Percentiles rank a stretch among this genome's conserved stretches.
Conservation (phyloP, 1,284 basidiomycete species). For the Irpex lacteus region DNA sequence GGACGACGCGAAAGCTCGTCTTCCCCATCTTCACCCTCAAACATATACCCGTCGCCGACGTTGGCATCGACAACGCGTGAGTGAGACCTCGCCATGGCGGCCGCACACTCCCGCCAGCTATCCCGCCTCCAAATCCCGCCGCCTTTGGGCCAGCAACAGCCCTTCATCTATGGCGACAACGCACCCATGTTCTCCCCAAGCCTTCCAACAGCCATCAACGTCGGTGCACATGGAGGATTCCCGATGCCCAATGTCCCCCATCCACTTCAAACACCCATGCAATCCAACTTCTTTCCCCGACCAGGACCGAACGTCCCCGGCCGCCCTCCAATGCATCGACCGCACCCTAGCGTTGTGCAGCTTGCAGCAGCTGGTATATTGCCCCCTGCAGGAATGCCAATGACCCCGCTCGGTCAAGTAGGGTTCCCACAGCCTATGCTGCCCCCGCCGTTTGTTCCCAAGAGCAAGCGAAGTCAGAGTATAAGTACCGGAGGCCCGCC, state of each 20-base stretch:
- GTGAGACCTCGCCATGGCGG: constrained; percentile 18
- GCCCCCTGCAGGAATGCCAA: constrained; percentile 51
- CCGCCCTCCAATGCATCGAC: constrained; percentile 43
- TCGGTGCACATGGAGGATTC: constrained; percentile 55
- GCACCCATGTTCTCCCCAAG: constrained; percentile 60
- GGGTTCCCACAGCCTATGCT: constrained; percentile 55
- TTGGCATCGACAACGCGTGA: constrained; percentile 8
- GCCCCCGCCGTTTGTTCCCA: constrained; percentile 50
- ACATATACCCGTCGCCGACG: constrained; percentile 10
- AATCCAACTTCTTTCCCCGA: constrained; percentile 51
- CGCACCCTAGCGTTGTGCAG: constrained; percentile 62
- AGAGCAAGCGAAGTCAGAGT: constrained; percentile 61
- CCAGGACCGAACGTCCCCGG: constrained; percentile 48
- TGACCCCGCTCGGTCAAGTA: constrained; percentile 57
- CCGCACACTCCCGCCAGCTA: constrained; percentile 27
- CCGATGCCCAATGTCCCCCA: constrained; percentile 37
- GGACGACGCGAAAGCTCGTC: background rate
- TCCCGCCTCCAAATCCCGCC: constrained; percentile 34
- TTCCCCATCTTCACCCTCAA: constrained; percentile 2
- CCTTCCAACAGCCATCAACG: constrained; percentile 58
- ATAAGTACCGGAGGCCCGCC: constrained; percentile 73
- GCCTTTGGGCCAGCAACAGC: constrained; percentile 30
- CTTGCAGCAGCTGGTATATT: constrained; percentile 57
- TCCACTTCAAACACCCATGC: constrained; percentile 67
- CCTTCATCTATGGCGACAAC: constrained; percentile 27